A percentile compares a stretch with the other conserved stretches of the same genome.
Conservation (phyloP, 2,329 filamentous ascomycete species). For the Pyricularia sp. region DNA sequence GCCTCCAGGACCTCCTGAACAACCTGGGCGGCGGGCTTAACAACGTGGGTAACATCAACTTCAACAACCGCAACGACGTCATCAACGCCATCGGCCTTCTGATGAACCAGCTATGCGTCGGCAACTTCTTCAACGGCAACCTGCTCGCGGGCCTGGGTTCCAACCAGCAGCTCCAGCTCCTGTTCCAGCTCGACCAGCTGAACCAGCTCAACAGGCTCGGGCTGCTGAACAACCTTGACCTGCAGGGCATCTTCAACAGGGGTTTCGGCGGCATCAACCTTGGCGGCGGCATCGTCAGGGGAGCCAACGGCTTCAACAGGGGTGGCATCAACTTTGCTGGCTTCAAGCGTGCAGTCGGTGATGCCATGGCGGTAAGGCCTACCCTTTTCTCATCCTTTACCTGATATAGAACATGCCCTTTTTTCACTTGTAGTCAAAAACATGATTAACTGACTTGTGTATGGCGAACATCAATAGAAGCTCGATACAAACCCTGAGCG, state of each 20-base stretch:
- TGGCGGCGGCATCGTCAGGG: conserved; percentile 11
- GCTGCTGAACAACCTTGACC: conserved; percentile 16
- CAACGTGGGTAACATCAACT: conserved; percentile 19
- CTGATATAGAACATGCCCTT: not conserved
- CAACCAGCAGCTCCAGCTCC: conserved; percentile 19
- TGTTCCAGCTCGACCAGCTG: conserved; percentile 22
- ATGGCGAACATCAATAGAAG: not conserved
- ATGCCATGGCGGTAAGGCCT: conserved; percentile 14
- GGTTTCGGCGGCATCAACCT: conserved; percentile 15
- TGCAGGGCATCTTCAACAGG: conserved; percentile 19
- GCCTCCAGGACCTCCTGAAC: conserved; percentile 8
- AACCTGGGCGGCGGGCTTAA: conserved; percentile 12
- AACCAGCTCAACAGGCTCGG: conserved; percentile 20
- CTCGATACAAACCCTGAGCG: conserved; percentile 15
- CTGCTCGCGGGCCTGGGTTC: conserved; percentile 14
- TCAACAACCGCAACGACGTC: conserved; percentile 18
- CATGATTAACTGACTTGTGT: not conserved
- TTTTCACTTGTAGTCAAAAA: no score
- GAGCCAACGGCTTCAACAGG: not conserved
- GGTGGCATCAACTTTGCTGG: conserved; percentile 10
- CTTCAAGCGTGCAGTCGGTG: conserved; percentile 20
- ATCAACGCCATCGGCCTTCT: conserved; percentile 20
- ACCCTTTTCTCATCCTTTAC: not conserved
- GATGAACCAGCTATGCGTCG: conserved; percentile 19
- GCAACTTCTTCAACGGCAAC: conserved; percentile 14